These are phyloP conservation scores for Naganishia randhawae DNA, from an alignment of 768 basidiomycete species.

Conservation along the genomic window DNA sequence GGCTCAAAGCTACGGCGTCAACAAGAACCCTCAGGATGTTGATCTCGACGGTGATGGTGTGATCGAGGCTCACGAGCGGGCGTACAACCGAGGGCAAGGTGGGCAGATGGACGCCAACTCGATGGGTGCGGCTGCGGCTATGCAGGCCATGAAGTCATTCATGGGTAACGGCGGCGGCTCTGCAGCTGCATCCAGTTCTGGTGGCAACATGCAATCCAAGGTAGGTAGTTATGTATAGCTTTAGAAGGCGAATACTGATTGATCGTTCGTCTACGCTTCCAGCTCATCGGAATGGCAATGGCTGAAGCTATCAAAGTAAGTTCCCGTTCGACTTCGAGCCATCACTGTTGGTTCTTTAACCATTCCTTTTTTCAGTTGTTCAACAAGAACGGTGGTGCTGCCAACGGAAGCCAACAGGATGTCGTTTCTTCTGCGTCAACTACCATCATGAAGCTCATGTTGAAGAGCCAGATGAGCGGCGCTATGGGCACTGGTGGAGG, in stretches of 20 bases:
- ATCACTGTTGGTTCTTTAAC: too few relatives aligned
- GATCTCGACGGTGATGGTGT: slow-evolving; percentile 68
- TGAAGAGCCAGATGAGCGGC: slow-evolving; percentile 52
- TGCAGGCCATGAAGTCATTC: slow-evolving; percentile 68
- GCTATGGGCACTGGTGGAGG: slow-evolving; percentile 57
- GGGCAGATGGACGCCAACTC: slow-evolving; percentile 56
- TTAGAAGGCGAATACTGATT: background rate
- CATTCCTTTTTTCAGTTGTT: slow-evolving; percentile 61
- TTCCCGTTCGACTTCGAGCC: background rate
- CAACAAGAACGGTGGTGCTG: slow-evolving; percentile 61
- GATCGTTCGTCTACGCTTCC: slow-evolving; percentile 20
- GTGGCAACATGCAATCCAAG: slow-evolving; percentile 55
- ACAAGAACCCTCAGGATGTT: slow-evolving; percentile 57
- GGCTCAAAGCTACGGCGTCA: slow-evolving; percentile 31
- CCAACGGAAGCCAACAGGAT: slow-evolving; percentile 62
- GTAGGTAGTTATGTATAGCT: slow-evolving; percentile 21
- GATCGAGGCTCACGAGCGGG: slow-evolving; percentile 61
- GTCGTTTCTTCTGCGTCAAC: slow-evolving; percentile 78
- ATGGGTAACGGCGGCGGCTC: slow-evolving; percentile 50
- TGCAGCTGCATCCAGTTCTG: slow-evolving; percentile 47
- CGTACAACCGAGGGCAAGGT: slow-evolving; percentile 58
- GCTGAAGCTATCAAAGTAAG: slow-evolving; percentile 56
- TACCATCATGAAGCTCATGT: slow-evolving; percentile 77
- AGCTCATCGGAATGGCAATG: slow-evolving; percentile 84
- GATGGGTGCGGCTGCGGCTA: slow-evolving; percentile 63